Evolutionary conservation across 106 monocot species (phyloP).

Genomic region (Ottelia alismoides): DNA sequence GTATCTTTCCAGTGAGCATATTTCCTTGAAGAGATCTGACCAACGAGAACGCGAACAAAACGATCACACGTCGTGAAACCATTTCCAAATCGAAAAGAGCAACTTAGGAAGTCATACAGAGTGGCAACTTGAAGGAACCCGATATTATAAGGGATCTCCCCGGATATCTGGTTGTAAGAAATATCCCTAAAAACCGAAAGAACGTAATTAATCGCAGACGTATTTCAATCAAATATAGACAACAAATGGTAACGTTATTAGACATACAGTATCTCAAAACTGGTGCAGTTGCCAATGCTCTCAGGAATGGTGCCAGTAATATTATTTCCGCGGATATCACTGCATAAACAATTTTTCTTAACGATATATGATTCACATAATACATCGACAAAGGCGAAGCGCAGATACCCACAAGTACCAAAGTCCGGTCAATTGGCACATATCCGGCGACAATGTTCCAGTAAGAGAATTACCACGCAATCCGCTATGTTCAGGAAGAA

Average conservation of each 20-base stretch:
- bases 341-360: conserved; percentile 16
- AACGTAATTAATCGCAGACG: not conserved
- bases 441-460: conserved; percentile 75
- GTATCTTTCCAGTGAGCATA: conserved; percentile 78
- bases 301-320: conserved; percentile 82
- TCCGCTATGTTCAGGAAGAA: conserved; percentile 39
- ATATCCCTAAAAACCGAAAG: conserved; percentile 54
- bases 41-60: not conserved
- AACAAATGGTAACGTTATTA: not conserved
- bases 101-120: conserved; percentile 31
- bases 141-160: conserved; percentile 96
- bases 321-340: conserved; percentile 95
- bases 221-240: not conserved
- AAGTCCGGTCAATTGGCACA: conserved; percentile 93
- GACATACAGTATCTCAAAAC: conserved; percentile 89
- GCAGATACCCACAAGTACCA: conserved; percentile 87
- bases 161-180: conserved; percentile 85
- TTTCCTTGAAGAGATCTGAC: conserved; percentile 92
- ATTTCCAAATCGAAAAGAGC: not conserved
- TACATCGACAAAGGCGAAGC: not conserved
- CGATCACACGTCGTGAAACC: not conserved
- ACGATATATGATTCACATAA: not conserved
- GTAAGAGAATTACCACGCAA: conserved; percentile 76
- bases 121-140: conserved; percentile 99
- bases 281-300: conserved; percentile 95